A percentile compares a stretch with the other conserved stretches of the same genome.
phyloP scores from a whole-genome alignment of 2,329 filamentous ascomycete species.

The Xylariaceae sp. region DNA sequence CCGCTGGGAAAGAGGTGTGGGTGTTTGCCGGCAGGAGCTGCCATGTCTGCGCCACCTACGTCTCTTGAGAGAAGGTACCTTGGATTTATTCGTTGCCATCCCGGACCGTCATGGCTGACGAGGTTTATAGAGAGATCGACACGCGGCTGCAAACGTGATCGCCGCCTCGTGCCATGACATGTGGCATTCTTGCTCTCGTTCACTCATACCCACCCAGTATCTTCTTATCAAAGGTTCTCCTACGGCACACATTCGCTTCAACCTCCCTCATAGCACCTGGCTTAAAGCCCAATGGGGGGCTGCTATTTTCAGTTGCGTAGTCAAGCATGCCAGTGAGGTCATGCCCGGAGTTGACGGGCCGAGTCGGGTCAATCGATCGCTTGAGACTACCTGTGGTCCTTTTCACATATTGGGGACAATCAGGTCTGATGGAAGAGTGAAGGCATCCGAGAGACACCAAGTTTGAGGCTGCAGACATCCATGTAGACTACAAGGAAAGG shows the following conservation, averaged over 20 bases:
- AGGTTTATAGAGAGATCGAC: background rate
- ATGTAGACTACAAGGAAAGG: no score
- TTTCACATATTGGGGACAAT: background rate
- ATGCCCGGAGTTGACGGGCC: background rate
- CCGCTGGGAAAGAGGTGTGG: constrained; percentile 17
- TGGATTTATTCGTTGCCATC: background rate
- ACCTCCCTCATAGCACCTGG: no score
- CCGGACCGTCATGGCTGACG: background rate
- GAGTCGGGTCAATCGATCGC: background rate
- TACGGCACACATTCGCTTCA: background rate
- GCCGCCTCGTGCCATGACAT: background rate
- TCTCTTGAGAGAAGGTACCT: constrained; percentile 10
- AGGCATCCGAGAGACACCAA: background rate
- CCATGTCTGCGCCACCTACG: constrained; percentile 22
- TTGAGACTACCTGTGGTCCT: background rate
- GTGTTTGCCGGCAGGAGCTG: constrained; percentile 23
- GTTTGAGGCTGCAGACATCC: background rate
- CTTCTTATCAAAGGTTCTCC: background rate
- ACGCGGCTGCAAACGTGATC: background rate
- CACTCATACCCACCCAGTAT: background rate
- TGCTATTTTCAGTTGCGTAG: background rate
- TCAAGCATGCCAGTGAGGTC: background rate
- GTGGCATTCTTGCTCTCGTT: background rate
- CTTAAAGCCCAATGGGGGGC: background rate
- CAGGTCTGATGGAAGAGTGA: background rate